A percentile compares a stretch with the other conserved stretches of the same genome.
Conservation (phyloP, 345 rosid species). For the Populus alba region DNA sequence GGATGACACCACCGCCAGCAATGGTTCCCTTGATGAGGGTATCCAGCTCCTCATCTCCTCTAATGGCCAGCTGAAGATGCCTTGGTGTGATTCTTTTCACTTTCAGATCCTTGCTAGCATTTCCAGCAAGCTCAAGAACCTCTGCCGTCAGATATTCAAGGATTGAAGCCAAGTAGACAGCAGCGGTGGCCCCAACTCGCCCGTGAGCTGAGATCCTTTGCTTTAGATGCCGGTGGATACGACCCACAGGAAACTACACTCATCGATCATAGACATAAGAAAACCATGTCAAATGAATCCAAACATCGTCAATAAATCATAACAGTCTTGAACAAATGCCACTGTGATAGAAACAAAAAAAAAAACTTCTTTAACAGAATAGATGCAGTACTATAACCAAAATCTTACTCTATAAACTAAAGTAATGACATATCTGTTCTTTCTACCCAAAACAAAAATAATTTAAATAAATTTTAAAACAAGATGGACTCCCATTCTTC, state of each 20-base stretch:
- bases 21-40: conserved; percentile 40
- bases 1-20: conserved; percentile 85
- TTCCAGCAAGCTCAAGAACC: conserved; percentile 37
- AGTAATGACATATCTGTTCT: background rate
- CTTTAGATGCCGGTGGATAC: conserved; percentile 35
- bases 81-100: conserved; percentile 45
- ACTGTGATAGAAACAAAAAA: too few species aligned
- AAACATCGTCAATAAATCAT: background rate
- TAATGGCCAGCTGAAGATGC: conserved; percentile 60
- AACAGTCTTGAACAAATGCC: background rate
- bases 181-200: conserved; percentile 38
- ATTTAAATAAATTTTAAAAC: background rate
- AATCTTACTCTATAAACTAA: background rate
- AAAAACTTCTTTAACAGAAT: background rate
- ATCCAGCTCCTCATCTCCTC: conserved; percentile 63
- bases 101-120: conserved; percentile 37
- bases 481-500: background rate
- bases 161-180: conserved; percentile 34
- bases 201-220: conserved; percentile 27
- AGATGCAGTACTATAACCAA: background rate
- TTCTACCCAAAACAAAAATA: too few species aligned
- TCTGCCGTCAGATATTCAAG: conserved; percentile 35
- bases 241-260: conserved; percentile 31
- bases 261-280: background rate
- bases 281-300: background rate